Base-by-base conservation (phyloP, 1,284 basidiomycete species). In the Trichosporon asahii region DNA sequence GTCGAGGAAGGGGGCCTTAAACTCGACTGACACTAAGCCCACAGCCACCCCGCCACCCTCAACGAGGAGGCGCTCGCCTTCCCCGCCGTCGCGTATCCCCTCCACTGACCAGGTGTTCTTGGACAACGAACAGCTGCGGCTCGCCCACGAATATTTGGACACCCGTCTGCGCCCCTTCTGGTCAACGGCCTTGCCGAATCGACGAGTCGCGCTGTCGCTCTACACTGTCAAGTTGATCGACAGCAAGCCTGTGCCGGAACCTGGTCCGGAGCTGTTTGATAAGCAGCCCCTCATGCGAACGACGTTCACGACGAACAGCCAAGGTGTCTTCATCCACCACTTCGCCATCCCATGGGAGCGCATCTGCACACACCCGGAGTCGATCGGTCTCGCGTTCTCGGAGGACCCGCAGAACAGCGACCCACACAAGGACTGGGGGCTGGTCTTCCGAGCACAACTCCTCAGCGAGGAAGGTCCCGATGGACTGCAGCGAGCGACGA, bases 151-250 rank as follows among this genome's bases (percentile, higher is more conserved):
- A 15, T 94, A 93, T 75, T 85, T 94, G 3, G 90, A 93, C 77
- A 81, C 85, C 7, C 88, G 93, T 0, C 83, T 94, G 25, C 88
- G 87, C 63, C 89, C 90, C 0, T 94, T 95, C 82, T 94, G 81
- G 76, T 77, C 78, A 0, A 76, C 73, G 29, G 76, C 78, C 7
- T 73, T 82, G 23, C 75, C 79, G 15, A 73, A 71, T 66, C 77
- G 82, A 11, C 74, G 76, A 5, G 74, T 83, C 46, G 70, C 75
- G 8, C 67, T 83, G 37, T 73, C 71, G 55, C 73, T 81, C 27
- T 77, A 79, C 68, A 64, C 77, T 1, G 68, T 77, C 12, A 69
- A 72, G 15, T 66, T 74, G 9, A 60, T 68, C 35, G 14, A n/a
- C 5, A 64, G 44, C 25, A 44, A 46, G 31, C 27, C 46, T 5